Evolutionary conservation across 208 protist genomes (phyloP).

Genomic region (Trypanosoma congolense): DNA sequence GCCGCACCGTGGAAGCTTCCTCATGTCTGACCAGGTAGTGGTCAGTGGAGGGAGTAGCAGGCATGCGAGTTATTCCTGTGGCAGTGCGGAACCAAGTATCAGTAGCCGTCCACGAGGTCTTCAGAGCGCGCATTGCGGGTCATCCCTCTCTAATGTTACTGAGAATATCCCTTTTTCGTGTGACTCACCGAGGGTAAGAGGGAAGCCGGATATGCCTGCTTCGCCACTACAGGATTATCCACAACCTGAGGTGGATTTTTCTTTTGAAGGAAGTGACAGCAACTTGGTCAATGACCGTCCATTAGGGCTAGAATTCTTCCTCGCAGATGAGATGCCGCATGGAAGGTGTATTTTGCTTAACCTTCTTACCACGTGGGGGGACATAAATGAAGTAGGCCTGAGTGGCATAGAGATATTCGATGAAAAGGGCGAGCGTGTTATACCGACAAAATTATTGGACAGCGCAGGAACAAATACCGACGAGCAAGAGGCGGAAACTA

Average conservation of each 20-base stretch:
- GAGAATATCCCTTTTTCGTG: conserved; percentile 17
- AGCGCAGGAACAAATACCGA: conserved; percentile 11
- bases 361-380: conserved; percentile 85
- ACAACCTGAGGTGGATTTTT: not conserved
- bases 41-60: no score
- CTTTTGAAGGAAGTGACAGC: not conserved
- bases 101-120: not conserved
- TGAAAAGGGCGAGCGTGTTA: conserved; percentile 46
- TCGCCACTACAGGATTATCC: not conserved
- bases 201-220: not conserved
- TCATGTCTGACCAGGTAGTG: no score
- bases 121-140: not conserved
- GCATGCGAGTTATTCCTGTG: no score
- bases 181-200: conserved; percentile 9
- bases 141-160: not conserved
- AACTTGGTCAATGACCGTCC: not conserved
- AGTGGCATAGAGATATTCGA: conserved; percentile 90
- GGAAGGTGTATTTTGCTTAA: conserved; percentile 61
- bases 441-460: conserved; percentile 6
- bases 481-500: not conserved
- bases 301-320: conserved; percentile 22
- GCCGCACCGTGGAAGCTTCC: no score
- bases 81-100: no score
- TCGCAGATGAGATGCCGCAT: conserved; percentile 38
- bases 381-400: conserved; percentile 85